A percentile compares a stretch with the other conserved stretches of the same genome.
Conservation (phyloP, 1,284 basidiomycete species). For the Irpex rosettiformis region DNA sequence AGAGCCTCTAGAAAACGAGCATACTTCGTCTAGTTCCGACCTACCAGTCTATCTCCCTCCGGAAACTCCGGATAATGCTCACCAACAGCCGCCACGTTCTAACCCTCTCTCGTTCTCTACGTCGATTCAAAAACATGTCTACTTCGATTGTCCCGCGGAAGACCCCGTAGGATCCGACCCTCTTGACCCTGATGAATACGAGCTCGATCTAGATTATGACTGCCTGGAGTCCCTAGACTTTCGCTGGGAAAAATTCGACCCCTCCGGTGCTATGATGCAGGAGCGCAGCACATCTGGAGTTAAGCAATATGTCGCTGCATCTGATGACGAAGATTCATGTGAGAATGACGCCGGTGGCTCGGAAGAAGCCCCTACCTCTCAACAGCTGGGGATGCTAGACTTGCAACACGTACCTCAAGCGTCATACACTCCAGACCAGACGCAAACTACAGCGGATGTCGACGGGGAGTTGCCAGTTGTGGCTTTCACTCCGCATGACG, state of each 20-base stretch:
- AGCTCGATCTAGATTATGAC: conserved; percentile 32
- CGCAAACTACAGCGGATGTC: background rate
- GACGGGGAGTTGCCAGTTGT: background rate
- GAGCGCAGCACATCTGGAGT: background rate
- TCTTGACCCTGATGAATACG: conserved; percentile 30
- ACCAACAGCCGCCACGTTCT: background rate
- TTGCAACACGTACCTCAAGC: no score
- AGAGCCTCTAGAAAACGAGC: background rate
- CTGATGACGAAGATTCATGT: background rate
- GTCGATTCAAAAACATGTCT: conserved; percentile 26
- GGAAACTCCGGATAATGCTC: background rate
- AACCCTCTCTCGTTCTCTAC: background rate
- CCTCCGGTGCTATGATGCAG: background rate
- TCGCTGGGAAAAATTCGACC: conserved; percentile 50
- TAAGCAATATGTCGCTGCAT: background rate
- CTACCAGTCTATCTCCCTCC: background rate
- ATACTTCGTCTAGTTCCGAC: background rate
- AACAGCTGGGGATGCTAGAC: no score
- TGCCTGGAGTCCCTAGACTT: conserved; percentile 46
- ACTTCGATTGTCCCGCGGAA: conserved; percentile 52
- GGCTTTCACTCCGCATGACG: no score
- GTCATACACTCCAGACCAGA: no score
- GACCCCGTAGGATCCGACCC: conserved; percentile 43
- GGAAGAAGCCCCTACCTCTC: background rate
- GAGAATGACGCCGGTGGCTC: background rate